Conservation (phyloP, 2,329 filamentous ascomycete species). For the Pyrenophora teres region DNA sequence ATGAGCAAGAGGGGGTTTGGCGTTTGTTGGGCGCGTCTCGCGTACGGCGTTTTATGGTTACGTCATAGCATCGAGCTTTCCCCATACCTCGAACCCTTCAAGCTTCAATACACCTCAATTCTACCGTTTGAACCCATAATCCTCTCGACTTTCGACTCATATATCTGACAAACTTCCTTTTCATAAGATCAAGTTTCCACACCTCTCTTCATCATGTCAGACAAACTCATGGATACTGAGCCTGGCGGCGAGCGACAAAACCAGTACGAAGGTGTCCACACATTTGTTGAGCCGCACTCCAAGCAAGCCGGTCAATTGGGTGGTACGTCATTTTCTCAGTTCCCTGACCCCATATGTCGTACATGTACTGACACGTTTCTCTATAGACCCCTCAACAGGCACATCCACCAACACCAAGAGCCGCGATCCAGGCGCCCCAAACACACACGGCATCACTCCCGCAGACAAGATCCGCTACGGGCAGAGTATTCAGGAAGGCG, state of each 20-base stretch:
- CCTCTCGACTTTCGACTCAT: background rate
- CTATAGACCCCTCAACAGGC: slow-evolving; percentile 7
- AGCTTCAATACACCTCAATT: slow-evolving; percentile 6
- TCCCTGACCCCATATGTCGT: background rate
- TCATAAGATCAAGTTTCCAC: background rate
- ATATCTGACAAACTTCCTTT: background rate
- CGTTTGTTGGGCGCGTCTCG: slow-evolving; percentile 11
- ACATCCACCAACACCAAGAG: slow-evolving; percentile 22
- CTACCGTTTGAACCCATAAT: background rate
- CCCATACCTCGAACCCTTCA: slow-evolving; percentile 12
- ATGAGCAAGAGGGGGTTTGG: slow-evolving; percentile 5
- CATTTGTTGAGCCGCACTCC: slow-evolving; percentile 54
- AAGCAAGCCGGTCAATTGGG: slow-evolving; percentile 64
- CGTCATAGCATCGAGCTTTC: slow-evolving; percentile 14
- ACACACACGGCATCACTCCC: slow-evolving; percentile 44
- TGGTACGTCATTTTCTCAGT: slow-evolving; percentile 42
- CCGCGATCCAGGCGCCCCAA: slow-evolving; percentile 48
- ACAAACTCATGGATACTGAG: slow-evolving; percentile 62
- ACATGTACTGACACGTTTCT: background rate
- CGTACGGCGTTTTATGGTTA: slow-evolving; percentile 11
- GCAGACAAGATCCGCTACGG: slow-evolving; percentile 62
- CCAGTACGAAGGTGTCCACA: slow-evolving; percentile 64
- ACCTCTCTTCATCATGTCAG: slow-evolving; percentile 50
- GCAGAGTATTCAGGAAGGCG: slow-evolving; percentile 60
- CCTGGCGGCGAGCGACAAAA: slow-evolving; percentile 62